Evolutionary conservation across 306 rosid species (phyloP), one percentile per base, ranked within the genome.

Genomic region (Castanea crenata): DNA sequence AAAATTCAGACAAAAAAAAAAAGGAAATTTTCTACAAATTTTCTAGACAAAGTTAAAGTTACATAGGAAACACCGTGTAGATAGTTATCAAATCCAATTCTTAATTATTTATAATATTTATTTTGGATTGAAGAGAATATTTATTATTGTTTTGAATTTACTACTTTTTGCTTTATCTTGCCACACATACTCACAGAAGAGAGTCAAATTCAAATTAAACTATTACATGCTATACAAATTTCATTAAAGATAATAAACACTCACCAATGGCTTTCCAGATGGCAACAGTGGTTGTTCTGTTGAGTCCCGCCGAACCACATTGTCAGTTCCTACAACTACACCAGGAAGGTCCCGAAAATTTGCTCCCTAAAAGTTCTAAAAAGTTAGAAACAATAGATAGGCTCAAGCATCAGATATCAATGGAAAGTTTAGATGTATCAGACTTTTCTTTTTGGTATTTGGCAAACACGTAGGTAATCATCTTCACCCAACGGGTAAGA

Each of bases 331-430:
- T 31, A 94, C 99, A 81, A 91, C 46, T 65, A 94, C 74, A 79
- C 99, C 99, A 56, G 99, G 99, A 13, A 94, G 90, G 85, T 94
- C 93, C 64, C 97, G 90, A 79, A 94, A 94, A 83, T 92, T 94
- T 32, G 97, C 99, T 67, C 99, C 99, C 99, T 94, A 27, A 76
- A 82, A 76, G 74, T 59, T 23, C 55, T 69, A 19, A 21, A 46
- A 75, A 5, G 80, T 80, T 70, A 78, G 80, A 70, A 69, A 55
- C 75, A 83, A 51, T 52, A 38, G 44, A 67, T 75, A 21, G 80
- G 20, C 32, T 31, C 71, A 78, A 82, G 79, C 58, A 69, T 83
- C n/a, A 56, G 18, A 71, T 71, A 65, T 71, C 61, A 54, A 64
- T 74, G 75, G 51, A 75, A 49, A 67, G 69, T 58, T 69, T 23